Conservation (phyloP, 2,329 filamentous ascomycete genomes). For the Xylaria sp. region DNA sequence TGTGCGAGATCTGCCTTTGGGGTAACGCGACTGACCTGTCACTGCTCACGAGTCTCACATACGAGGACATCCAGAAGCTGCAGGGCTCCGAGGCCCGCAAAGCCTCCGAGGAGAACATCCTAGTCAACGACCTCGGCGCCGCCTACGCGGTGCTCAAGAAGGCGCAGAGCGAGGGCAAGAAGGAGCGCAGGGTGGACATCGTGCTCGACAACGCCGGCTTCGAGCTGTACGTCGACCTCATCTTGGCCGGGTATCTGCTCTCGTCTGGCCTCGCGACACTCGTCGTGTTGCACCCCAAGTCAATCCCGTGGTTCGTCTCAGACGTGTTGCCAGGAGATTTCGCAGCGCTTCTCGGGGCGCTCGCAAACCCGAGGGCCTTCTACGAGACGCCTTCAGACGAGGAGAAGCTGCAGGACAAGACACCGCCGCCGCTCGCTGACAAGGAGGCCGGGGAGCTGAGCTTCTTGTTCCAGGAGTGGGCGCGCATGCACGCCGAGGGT, state of each 20-base stretch:
- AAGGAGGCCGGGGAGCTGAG: conserved; percentile 69
- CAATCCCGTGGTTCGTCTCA: conserved; percentile 97
- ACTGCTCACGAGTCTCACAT: conserved; percentile 85
- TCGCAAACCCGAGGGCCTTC: conserved; percentile 78
- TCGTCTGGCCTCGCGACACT: conserved; percentile 83
- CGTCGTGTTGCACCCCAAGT: conserved; percentile 90
- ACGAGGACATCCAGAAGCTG: conserved; percentile 95
- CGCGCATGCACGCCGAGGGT: conserved; percentile 78
- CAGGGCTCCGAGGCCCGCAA: conserved; percentile 89
- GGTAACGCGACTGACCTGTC: conserved; percentile 96
- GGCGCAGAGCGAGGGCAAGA: conserved; percentile 66
- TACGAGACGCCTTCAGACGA: conserved; percentile 79
- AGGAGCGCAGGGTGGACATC: conserved; percentile 84
- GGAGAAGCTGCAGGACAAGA: conserved; percentile 60
- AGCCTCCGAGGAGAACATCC: conserved; percentile 85
- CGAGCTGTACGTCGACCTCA: conserved; percentile 93
- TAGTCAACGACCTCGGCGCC: conserved; percentile 80
- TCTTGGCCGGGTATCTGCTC: conserved; percentile 88
- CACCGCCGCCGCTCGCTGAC: conserved; percentile 66
- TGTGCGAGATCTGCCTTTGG: conserved; percentile 97
- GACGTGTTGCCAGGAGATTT: conserved; percentile 92
- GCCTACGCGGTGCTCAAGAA: conserved; percentile 73
- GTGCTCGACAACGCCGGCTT: conserved; percentile 98
- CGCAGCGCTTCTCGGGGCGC: conserved; percentile 75
- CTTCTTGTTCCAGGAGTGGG: conserved; percentile 86